Percentiles rank a stretch among this genome's conserved stretches.
Evolutionary conservation across 2,329 filamentous ascomycete genomes (phyloP).

Genomic region (Aspergillus ruber): DNA sequence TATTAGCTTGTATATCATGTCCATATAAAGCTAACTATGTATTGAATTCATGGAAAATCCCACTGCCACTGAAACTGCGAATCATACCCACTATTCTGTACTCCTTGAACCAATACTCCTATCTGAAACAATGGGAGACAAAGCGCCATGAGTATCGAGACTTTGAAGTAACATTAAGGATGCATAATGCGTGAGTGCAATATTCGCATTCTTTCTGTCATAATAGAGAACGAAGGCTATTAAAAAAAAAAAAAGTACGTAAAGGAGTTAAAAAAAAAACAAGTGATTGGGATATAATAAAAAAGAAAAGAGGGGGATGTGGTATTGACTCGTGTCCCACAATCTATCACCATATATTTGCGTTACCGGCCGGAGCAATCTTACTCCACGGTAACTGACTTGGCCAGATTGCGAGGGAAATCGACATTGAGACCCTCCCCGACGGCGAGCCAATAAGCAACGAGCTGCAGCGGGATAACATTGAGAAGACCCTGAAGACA

Average conservation of each 20-base stretch:
- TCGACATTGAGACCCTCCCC: constrained; percentile 95
- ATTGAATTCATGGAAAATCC: not conserved
- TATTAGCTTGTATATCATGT: no score
- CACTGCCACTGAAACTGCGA: not conserved
- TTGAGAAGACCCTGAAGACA: constrained; percentile 94
- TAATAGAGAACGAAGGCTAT: constrained; percentile 3
- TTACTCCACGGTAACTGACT: constrained; percentile 98
- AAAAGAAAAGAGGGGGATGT: not conserved
- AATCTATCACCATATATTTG: not conserved
- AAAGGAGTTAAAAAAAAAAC: not conserved
- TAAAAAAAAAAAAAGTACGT: constrained; percentile 1
- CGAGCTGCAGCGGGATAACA: constrained; percentile 93
- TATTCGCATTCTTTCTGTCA: constrained; percentile 3
- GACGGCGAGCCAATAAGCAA: constrained; percentile 98
- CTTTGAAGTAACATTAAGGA: not conserved
- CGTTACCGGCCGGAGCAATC: not conserved
- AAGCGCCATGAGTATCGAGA: not conserved
- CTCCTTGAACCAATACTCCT: no score
- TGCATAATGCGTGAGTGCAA: not conserved
- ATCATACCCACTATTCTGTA: not conserved
- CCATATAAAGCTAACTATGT: no score
- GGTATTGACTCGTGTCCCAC: not conserved
- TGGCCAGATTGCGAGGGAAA: constrained; percentile 96
- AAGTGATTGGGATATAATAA: not conserved
- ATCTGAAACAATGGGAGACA: no score